phyloP scores from a whole-genome alignment of 2,329 filamentous ascomycete species.

The Diaporthe vexans region DNA sequence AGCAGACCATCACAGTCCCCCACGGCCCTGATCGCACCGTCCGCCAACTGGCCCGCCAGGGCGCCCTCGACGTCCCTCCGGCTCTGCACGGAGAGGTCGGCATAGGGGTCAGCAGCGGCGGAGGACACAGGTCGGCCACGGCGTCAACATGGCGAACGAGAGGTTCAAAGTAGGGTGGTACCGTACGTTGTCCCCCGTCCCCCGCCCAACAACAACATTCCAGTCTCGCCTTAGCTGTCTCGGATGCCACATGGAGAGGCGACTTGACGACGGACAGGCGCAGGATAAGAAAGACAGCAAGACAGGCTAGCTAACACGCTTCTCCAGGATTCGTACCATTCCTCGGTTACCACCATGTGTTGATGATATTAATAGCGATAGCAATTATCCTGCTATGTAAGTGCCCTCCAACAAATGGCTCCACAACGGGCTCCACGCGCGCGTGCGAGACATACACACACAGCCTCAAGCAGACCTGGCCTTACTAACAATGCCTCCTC shows the following conservation, averaged over 20 bases:
- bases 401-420: conserved; percentile 53
- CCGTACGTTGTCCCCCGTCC: conserved; percentile 54
- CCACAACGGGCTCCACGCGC: not conserved
- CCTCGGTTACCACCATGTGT: conserved; percentile 83
- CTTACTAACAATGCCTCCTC: conserved; percentile 41
- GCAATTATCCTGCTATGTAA: conserved; percentile 95
- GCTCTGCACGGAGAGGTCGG: conserved; percentile 42
- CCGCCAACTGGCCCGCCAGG: conserved; percentile 37
- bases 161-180: conserved; percentile 64
- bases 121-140: conserved; percentile 2
- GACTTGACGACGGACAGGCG: not conserved
- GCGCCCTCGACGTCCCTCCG: conserved; percentile 41
- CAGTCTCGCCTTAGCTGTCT: conserved; percentile 2
- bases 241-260: not conserved
- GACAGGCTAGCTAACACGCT: not conserved
- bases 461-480: no score
- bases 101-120: conserved; percentile 30
- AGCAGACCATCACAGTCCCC: not conserved
- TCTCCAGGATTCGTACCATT: conserved; percentile 74
- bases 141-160: conserved; percentile 46
- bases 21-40: conserved; percentile 15
- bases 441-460: conserved; percentile 4
- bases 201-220: conserved; percentile 26
- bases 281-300: not conserved
- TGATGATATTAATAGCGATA: conserved; percentile 97